These are phyloP conservation scores for Smallanthus sonchifolius DNA, from an alignment of 129 eudicot species.

Conservation along the genomic window DNA sequence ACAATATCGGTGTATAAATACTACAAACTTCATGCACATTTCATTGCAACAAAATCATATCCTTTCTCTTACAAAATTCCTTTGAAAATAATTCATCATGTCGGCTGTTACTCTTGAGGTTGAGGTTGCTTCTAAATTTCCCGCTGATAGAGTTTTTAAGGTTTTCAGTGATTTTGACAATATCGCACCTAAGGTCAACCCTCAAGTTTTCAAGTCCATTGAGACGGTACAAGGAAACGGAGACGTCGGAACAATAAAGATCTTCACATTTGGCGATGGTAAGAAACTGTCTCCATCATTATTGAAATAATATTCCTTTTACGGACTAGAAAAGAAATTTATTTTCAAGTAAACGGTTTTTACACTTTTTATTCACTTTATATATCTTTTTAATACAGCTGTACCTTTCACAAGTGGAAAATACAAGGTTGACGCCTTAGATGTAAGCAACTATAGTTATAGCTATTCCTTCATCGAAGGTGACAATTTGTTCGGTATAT, in stretches of 20 bases:
- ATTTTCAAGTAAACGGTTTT: too few species aligned
- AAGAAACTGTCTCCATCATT: background rate
- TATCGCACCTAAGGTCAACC: background rate
- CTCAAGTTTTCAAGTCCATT: background rate
- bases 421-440: background rate
- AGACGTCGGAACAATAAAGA: background rate
- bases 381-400: background rate
- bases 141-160: background rate
- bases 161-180: background rate
- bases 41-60: background rate
- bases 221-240: background rate
- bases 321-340: too few species aligned
- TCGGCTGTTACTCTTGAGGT: background rate
- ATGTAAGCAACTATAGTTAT: background rate
- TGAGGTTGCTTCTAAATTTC: background rate
- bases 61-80: background rate
- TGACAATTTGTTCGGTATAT: slow-evolving; percentile 8
- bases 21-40: background rate
- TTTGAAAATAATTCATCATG: background rate
- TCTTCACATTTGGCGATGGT: background rate
- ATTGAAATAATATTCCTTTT: background rate
- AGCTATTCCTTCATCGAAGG: slow-evolving; percentile 8
- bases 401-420: slow-evolving; percentile 1
- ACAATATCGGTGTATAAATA: background rate
- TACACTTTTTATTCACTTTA: background rate